These are phyloP conservation scores for Raffaelea ambrosiae DNA, from an alignment of 2,329 filamentous ascomycete genomes.

Conservation along the genomic window DNA sequence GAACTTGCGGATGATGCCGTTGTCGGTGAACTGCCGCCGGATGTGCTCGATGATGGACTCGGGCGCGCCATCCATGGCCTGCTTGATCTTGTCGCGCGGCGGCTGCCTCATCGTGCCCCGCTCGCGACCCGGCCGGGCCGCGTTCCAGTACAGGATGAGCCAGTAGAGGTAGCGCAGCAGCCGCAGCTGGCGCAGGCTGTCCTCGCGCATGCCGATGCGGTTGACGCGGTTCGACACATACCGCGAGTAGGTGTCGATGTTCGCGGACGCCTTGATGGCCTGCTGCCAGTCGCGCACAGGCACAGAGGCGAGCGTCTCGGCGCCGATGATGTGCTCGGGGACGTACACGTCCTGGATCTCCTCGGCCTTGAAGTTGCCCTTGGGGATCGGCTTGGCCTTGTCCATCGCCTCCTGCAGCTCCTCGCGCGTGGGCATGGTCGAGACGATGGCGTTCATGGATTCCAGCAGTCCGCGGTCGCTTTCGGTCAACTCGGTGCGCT, in stretches of 20 bases:
- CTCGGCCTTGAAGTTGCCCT: conserved; percentile 57
- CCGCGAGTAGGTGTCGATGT: conserved; percentile 47
- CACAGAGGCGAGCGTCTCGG: conserved; percentile 57
- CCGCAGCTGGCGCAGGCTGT: conserved; percentile 43
- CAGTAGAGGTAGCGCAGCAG: conserved; percentile 53
- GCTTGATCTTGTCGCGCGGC: conserved; percentile 51
- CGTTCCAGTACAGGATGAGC: conserved; percentile 44
- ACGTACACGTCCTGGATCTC: conserved; percentile 68
- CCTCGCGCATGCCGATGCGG: conserved; percentile 42
- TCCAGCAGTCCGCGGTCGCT: conserved; percentile 53
- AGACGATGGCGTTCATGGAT: conserved; percentile 52
- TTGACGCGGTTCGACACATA: conserved; percentile 59
- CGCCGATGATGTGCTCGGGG: conserved; percentile 55
- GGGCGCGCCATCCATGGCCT: conserved; percentile 47
- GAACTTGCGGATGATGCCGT: conserved; percentile 58
- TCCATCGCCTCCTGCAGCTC: conserved; percentile 43
- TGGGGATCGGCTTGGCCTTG: conserved; percentile 63
- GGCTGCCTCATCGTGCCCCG: conserved; percentile 44
- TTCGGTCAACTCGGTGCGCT: conserved; percentile 17
- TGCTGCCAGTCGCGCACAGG: conserved; percentile 70
- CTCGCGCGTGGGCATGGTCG: conserved; percentile 38
- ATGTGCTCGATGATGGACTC: conserved; percentile 58
- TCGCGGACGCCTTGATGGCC: conserved; percentile 47
- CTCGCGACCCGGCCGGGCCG: conserved; percentile 35
- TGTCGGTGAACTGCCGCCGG: conserved; percentile 59